Evolutionary conservation across 345 rosid genomes (phyloP).

Genomic region (Viola odorata): DNA sequence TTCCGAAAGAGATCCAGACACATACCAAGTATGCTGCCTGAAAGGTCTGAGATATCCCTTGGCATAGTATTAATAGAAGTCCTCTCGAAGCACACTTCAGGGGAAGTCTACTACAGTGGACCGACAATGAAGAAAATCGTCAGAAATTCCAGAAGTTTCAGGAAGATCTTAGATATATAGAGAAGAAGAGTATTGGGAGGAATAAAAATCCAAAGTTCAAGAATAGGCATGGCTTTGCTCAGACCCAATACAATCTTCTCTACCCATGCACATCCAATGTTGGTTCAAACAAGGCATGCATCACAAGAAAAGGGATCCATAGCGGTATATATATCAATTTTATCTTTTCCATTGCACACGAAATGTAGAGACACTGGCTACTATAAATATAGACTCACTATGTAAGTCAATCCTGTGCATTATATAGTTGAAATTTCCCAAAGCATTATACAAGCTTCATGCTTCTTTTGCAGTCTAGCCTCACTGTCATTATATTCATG

Average conservation of each 20-base stretch:
- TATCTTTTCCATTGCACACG: constrained; percentile 1
- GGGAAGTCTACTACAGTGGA: constrained; percentile 44
- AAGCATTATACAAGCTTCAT: too few relatives aligned
- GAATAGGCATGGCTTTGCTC: constrained; percentile 51
- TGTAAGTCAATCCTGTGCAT: background rate
- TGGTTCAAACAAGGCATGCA: constrained; percentile 19
- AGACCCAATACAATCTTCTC: constrained; percentile 42
- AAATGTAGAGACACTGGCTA: background rate
- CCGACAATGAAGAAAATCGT: constrained; percentile 26
- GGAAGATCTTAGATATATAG: constrained; percentile 29
- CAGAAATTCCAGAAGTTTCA: constrained; percentile 33
- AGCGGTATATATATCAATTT: constrained; percentile 43
- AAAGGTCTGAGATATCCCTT: constrained; percentile 32
- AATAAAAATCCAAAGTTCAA: constrained; percentile 29
- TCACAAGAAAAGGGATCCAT: constrained; percentile 46
- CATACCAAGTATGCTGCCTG: constrained; percentile 48
- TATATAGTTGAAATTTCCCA: background rate
- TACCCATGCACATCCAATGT: constrained; percentile 31
- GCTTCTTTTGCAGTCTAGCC: background rate
- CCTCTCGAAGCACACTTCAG: constrained; percentile 45
- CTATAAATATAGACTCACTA: background rate
- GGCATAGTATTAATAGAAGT: constrained; percentile 40
- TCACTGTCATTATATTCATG: background rate
- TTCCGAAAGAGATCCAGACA: constrained; percentile 51
- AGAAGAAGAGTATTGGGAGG: constrained; percentile 35